Evolutionary conservation across 192 early-diverging fungal genomes (phyloP).

Genomic region (Dissophora ornata): DNA sequence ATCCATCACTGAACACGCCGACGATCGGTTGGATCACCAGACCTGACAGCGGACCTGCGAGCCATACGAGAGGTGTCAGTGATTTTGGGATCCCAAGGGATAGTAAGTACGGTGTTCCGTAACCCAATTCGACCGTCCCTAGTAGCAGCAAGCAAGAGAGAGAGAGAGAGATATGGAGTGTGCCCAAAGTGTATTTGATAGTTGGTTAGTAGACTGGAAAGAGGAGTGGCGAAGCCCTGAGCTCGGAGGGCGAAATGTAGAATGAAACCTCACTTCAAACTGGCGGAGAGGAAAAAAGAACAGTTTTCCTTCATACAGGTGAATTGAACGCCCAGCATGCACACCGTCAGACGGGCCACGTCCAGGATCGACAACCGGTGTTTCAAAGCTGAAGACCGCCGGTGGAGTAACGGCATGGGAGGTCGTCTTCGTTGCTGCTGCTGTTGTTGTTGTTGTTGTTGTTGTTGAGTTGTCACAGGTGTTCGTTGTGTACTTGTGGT

Average conservation of each 20-base stretch:
- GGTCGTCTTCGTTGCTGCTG: not conserved
- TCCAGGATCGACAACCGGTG: slow-evolving; percentile 21
- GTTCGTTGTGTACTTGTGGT: too few species aligned
- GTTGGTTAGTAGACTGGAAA: not conserved
- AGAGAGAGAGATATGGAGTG: not conserved
- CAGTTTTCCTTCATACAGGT: slow-evolving; percentile 70
- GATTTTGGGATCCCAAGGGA: slow-evolving; percentile 72
- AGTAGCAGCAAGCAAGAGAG: not conserved
- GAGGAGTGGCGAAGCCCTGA: not conserved
- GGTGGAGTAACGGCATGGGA: not conserved
- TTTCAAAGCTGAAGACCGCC: slow-evolving; percentile 10
- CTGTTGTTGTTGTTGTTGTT: too few species aligned
- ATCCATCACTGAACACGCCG: slow-evolving; percentile 85
- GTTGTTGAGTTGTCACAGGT: not conserved
- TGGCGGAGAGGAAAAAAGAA: too few species aligned
- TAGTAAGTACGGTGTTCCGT: slow-evolving; percentile 79
- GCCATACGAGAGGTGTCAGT: slow-evolving; percentile 80
- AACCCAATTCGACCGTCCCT: slow-evolving; percentile 84
- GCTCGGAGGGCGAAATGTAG: not conserved
- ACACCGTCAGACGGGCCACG: slow-evolving; percentile 61
- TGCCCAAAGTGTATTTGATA: too few species aligned
- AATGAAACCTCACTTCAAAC: too few species aligned
- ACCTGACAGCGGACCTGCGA: slow-evolving; percentile 83
- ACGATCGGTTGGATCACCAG: slow-evolving; percentile 80
- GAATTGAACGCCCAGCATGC: slow-evolving; percentile 76